A percentile compares a stretch with the other conserved stretches of the same genome.
Evolutionary conservation across 352 stramenopile species (phyloP).

Genomic region (Pythium apleroticum): DNA sequence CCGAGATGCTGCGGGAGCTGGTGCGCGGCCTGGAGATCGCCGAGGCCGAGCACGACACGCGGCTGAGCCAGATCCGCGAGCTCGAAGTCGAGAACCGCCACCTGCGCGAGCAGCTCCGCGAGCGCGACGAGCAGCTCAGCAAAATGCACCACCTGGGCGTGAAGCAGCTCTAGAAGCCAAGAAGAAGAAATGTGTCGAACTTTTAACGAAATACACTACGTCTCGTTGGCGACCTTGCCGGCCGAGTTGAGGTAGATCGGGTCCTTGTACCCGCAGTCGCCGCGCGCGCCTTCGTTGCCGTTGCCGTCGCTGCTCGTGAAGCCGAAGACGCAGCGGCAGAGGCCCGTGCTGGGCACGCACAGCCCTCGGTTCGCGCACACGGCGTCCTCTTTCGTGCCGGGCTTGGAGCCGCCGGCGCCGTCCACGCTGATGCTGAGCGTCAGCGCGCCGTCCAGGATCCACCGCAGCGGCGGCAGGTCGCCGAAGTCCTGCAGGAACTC

Average conservation of each 20-base stretch:
- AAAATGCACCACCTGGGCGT: background rate
- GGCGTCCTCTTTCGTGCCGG: constrained; percentile 66
- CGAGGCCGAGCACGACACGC: constrained; percentile 69
- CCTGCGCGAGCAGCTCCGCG: constrained; percentile 44
- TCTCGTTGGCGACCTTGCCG: constrained; percentile 56
- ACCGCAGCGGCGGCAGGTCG: constrained; percentile 56
- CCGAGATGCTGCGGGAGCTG: constrained; percentile 61
- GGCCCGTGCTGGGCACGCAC: constrained; percentile 49
- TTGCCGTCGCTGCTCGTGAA: constrained; percentile 81
- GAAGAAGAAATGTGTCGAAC: background rate
- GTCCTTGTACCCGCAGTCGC: constrained; percentile 90
- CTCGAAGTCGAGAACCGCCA: constrained; percentile 66
- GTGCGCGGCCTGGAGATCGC: constrained; percentile 72
- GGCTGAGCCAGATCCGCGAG: constrained; percentile 70
- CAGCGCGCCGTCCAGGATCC: constrained; percentile 62
- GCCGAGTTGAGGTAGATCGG: constrained; percentile 72
- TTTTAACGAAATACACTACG: constrained; percentile 23
- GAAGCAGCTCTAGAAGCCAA: constrained; percentile 20
- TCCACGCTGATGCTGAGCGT: constrained; percentile 50
- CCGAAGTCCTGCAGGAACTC: constrained; percentile 73
- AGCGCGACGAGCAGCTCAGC: constrained; percentile 42
- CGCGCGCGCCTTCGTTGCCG: constrained; percentile 78
- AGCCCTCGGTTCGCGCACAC: constrained; percentile 61
- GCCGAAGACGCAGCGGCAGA: constrained; percentile 66
- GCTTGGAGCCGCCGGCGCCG: constrained; percentile 40